phyloP scores from a whole-genome alignment of 2,329 filamentous ascomycete genomes.

The Elsinoe australis region DNA sequence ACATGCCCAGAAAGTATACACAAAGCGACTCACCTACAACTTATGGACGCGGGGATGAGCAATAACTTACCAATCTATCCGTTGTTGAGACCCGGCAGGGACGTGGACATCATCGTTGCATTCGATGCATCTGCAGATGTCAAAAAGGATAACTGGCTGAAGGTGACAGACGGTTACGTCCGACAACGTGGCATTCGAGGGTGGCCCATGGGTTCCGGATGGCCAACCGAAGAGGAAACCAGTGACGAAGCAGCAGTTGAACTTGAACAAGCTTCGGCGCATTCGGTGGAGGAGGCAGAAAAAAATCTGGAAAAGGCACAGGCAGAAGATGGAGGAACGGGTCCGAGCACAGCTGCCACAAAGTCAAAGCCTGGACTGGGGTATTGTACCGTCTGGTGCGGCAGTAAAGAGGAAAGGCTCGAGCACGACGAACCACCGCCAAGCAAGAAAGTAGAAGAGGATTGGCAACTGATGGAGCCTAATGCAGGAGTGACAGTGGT shows the following conservation, averaged over 20 bases:
- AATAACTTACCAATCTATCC: slow-evolving; percentile 97
- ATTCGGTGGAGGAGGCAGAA: slow-evolving; percentile 53
- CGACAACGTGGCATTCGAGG: slow-evolving; percentile 83
- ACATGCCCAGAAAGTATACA: slow-evolving; percentile 74
- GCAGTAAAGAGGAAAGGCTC: slow-evolving; percentile 66
- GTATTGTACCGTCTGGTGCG: slow-evolving; percentile 94
- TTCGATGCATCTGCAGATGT: slow-evolving; percentile 95
- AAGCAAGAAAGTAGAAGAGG: slow-evolving; percentile 51
- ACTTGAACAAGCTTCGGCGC: slow-evolving; percentile 60
- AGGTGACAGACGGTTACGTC: slow-evolving; percentile 87
- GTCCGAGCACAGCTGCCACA: slow-evolving; percentile 16
- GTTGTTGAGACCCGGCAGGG: slow-evolving; percentile 74
- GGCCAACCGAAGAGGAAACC: slow-evolving; percentile 61
- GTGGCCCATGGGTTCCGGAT: slow-evolving; percentile 92
- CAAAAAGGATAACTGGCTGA: slow-evolving; percentile 91
- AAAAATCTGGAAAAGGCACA: slow-evolving; percentile 55
- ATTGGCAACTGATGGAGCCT: slow-evolving; percentile 60
- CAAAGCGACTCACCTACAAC: slow-evolving; percentile 53
- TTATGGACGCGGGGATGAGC: slow-evolving; percentile 97
- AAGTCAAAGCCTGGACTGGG: slow-evolving; percentile 46
- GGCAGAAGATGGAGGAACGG: slow-evolving; percentile 22
- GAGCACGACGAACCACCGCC: slow-evolving; percentile 46
- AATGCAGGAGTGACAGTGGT: slow-evolving; percentile 80
- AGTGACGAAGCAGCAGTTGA: slow-evolving; percentile 55
- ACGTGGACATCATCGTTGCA: slow-evolving; percentile 82